These are phyloP conservation scores for Pyrenophora teres DNA, from an alignment of 2,329 filamentous ascomycete genomes.

Conservation along the genomic window DNA sequence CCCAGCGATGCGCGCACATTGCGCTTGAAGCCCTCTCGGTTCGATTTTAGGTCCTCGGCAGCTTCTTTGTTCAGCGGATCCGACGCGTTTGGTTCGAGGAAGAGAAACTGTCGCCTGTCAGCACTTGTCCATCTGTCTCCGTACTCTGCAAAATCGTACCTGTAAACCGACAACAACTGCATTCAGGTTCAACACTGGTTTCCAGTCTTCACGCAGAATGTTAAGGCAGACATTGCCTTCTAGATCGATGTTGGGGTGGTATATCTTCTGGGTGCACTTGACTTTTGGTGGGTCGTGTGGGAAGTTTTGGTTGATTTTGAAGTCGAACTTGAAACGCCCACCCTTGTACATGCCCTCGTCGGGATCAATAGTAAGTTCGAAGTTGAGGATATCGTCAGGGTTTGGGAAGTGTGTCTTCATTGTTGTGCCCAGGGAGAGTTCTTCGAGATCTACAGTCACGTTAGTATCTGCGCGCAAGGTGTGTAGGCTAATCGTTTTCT, in stretches of 20 bases:
- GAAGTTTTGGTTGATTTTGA: slow-evolving; percentile 92
- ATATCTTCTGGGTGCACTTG: slow-evolving; percentile 96
- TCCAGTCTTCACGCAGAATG: slow-evolving; percentile 97
- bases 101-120: slow-evolving; percentile 72
- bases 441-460: slow-evolving; percentile 69
- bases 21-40: slow-evolving; percentile 86
- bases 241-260: slow-evolving; percentile 97
- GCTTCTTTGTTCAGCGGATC: slow-evolving; percentile 99
- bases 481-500: not conserved
- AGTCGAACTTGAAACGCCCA: slow-evolving; percentile 86
- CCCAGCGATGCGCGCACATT: slow-evolving; percentile 86
- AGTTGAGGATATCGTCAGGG: slow-evolving; percentile 84
- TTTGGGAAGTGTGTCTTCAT: slow-evolving; percentile 84
- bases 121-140: not conserved
- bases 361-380: slow-evolving; percentile 78
- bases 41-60: slow-evolving; percentile 84
- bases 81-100: slow-evolving; percentile 94
- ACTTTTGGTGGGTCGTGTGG: slow-evolving; percentile 98
- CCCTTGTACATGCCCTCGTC: slow-evolving; percentile 90
- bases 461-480: slow-evolving; percentile 12
- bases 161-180: slow-evolving; percentile 94
- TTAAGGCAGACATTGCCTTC: slow-evolving; percentile 98
- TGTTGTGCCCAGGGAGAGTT: slow-evolving; percentile 76
- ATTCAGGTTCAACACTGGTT: slow-evolving; percentile 95
- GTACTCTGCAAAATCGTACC: slow-evolving; percentile 53